Conservation (phyloP, 306 rosid genomes). For the Vachellia collinsii region DNA sequence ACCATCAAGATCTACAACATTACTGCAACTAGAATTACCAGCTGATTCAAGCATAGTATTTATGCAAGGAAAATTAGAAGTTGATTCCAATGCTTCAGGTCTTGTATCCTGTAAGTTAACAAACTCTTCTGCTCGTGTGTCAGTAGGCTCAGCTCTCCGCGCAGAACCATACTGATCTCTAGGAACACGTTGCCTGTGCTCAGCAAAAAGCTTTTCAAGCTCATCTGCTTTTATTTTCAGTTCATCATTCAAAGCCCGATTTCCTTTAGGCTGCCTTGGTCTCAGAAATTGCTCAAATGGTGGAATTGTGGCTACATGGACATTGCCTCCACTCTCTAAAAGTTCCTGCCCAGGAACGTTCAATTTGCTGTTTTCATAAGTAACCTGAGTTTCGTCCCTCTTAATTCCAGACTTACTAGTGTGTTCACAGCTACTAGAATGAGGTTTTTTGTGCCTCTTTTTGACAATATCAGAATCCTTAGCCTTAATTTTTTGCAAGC, state of each 20-base stretch:
- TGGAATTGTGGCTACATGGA: constrained; percentile 23
- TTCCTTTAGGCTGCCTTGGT: constrained; percentile 64
- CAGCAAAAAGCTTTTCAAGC: constrained; percentile 76
- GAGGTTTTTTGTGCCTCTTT: constrained; percentile 57
- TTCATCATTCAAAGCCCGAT: constrained; percentile 66
- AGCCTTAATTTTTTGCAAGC: constrained; percentile 36
- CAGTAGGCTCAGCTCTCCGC: constrained; percentile 50
- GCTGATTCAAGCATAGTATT: constrained; percentile 39
- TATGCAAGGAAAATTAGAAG: constrained; percentile 44
- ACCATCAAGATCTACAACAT: constrained; percentile 34
- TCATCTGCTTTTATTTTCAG: constrained; percentile 75
- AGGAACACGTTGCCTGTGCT: constrained; percentile 71
- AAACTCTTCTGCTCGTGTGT: constrained; percentile 45
- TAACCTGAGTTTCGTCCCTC: constrained; percentile 47
- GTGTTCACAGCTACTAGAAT: constrained; percentile 44
- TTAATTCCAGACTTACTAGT: constrained; percentile 48
- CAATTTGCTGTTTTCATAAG: constrained; percentile 42
- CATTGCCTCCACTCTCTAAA: constrained; percentile 45
- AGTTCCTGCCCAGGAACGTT: constrained; percentile 41
- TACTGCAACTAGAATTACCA: constrained; percentile 44
- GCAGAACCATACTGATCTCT: constrained; percentile 62
- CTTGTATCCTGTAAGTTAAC: constrained; percentile 41
- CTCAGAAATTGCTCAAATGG: constrained; percentile 60
- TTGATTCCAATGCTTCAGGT: constrained; percentile 42
- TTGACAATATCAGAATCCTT: constrained; percentile 50